These are phyloP conservation scores for Juncus effusus DNA, from an alignment of 176 grass and related monocot genomes.

Conservation along the genomic window DNA sequence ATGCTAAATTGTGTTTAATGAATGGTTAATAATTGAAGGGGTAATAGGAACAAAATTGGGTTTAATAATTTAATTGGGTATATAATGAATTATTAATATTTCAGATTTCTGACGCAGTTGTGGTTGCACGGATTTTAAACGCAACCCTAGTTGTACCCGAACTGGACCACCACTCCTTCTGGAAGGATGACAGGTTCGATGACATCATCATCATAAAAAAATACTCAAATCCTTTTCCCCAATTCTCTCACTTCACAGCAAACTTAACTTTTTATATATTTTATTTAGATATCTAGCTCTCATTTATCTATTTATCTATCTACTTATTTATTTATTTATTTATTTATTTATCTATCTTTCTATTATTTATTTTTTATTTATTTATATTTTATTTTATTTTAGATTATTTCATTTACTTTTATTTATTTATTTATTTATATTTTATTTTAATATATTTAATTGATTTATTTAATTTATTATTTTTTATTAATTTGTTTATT, in stretches of 20 bases:
- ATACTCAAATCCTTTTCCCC: not conserved
- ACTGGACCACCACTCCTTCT: constrained; percentile 81
- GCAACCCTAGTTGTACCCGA: constrained; percentile 86
- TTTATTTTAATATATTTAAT: too few relatives aligned
- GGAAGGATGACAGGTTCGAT: constrained; percentile 82
- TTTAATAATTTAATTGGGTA: not conserved
- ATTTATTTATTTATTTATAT: too few relatives aligned
- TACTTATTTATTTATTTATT: not conserved
- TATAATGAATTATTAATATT: constrained; percentile 29
- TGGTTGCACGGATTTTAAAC: constrained; percentile 89
- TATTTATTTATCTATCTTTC: not conserved
- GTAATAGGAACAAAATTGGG: too few relatives aligned
- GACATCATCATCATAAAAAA: not conserved
- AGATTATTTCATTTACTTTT: too few relatives aligned
- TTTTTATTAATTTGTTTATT: too few relatives aligned
- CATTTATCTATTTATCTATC: not conserved
- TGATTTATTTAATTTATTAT: too few relatives aligned
- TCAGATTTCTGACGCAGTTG: constrained; percentile 94
- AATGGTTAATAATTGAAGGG: too few relatives aligned
- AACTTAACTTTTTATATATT: too few relatives aligned
- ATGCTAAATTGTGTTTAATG: too few relatives aligned
- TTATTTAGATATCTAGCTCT: not conserved
- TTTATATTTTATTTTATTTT: too few relatives aligned
- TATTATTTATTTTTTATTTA: constrained; percentile 1
- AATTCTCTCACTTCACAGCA: not conserved